phyloP scores from a whole-genome alignment of 1,139 yeast species.

The Saccharomyces hybrid region DNA sequence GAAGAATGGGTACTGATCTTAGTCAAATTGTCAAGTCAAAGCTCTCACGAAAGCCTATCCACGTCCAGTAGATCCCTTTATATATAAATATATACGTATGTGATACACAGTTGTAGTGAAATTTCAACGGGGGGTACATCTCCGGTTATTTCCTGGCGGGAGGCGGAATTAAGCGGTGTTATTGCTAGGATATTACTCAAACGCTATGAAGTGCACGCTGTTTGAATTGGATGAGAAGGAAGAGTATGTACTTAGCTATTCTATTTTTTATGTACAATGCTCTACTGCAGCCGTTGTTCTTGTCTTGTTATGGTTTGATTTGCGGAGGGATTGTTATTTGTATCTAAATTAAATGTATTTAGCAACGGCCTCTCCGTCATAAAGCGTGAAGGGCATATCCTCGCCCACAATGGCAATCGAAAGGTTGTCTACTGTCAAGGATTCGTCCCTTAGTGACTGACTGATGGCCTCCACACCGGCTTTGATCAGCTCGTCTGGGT shows the following conservation, averaged over 20 bases:
- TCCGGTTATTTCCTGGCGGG: not conserved
- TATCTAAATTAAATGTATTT: constrained; percentile 35
- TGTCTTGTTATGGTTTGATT: not conserved
- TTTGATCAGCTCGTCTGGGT: constrained; percentile 64
- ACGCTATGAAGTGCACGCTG: not conserved
- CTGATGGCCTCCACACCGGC: constrained; percentile 88
- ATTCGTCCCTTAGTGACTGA: constrained; percentile 93
- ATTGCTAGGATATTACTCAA: not conserved
- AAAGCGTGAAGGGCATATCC: constrained; percentile 61
- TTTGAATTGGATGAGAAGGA: not conserved
- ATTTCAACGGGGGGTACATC: not conserved
- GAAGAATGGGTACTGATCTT: not conserved
- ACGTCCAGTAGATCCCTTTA: not conserved
- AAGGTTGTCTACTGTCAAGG: constrained; percentile 74
- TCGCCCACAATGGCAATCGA: constrained; percentile 87
- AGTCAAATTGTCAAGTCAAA: not conserved
- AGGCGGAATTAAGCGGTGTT: not conserved
- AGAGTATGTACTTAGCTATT: not conserved
- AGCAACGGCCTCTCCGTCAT: constrained; percentile 82
- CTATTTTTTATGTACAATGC: not conserved
- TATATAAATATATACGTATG: not conserved
- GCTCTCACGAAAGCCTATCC: too few species aligned
- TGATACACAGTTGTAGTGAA: not conserved
- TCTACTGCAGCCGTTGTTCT: not conserved
- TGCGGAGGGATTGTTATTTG: not conserved